Evolutionary conservation across 2,329 filamentous ascomycete species (phyloP).

Genomic region (Diplodia seriata): DNA sequence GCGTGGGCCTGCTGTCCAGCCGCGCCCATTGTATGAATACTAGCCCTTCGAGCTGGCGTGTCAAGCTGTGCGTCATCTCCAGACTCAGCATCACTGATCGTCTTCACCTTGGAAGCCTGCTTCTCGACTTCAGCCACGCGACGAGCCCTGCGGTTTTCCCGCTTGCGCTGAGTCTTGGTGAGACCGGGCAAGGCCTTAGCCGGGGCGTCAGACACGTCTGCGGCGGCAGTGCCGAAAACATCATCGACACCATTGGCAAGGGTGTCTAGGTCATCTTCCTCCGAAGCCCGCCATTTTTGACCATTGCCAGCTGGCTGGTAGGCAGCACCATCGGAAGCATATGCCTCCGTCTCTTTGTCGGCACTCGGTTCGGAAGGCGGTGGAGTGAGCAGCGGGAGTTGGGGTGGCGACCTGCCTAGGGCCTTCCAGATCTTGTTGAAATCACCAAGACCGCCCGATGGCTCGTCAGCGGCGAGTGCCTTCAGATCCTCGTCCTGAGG

Average conservation of each 20-base stretch:
- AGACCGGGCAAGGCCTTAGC: slow-evolving; percentile 33
- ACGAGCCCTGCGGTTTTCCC: slow-evolving; percentile 37
- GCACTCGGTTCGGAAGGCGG: slow-evolving; percentile 32
- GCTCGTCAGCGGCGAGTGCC: neutral
- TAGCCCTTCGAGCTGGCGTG: slow-evolving; percentile 49
- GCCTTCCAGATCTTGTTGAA: slow-evolving; percentile 56
- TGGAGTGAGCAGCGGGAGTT: slow-evolving; percentile 36
- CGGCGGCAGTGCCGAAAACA: slow-evolving; percentile 24
- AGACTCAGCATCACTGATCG: slow-evolving; percentile 44
- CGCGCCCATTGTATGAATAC: slow-evolving; percentile 38
- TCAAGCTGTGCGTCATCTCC: slow-evolving; percentile 39
- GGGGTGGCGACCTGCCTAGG: slow-evolving; percentile 45
- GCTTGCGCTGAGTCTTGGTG: slow-evolving; percentile 49
- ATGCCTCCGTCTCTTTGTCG: slow-evolving; percentile 39
- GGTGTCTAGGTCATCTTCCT: slow-evolving; percentile 2
- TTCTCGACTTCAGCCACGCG: slow-evolving; percentile 39
- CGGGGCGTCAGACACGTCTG: slow-evolving; percentile 18
- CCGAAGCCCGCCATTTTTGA: slow-evolving; percentile 39
- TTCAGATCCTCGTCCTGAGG: neutral
- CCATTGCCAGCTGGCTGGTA: slow-evolving; percentile 35
- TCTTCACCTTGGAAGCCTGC: slow-evolving; percentile 33
- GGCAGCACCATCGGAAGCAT: slow-evolving; percentile 54
- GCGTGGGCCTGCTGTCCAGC: neutral
- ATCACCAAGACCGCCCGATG: slow-evolving; percentile 48
- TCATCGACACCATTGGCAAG: slow-evolving; percentile 28